Evolutionary conservation across 495 filamentous ascomycete species (phyloP).

Genomic region (Aspergillus saccharolyticus): DNA sequence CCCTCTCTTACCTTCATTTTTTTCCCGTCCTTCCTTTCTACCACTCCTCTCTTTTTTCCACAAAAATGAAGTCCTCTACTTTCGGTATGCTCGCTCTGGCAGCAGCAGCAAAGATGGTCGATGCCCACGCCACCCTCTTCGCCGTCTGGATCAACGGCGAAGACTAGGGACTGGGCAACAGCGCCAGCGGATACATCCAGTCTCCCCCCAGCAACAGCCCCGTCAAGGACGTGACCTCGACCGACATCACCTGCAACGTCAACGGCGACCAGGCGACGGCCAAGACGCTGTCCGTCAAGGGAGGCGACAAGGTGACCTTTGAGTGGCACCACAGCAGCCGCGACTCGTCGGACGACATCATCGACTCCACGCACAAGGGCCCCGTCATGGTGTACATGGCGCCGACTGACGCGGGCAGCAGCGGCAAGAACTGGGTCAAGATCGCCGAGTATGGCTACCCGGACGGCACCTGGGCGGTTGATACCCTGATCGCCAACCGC

Average conservation of each 20-base stretch:
- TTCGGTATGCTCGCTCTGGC: slow-evolving; percentile 24
- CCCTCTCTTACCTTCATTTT: neutral
- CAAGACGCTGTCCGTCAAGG: slow-evolving; percentile 19
- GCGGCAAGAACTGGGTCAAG: slow-evolving; percentile 22
- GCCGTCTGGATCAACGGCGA: slow-evolving; percentile 25
- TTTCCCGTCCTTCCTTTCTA: slow-evolving; percentile 8
- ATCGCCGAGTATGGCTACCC: slow-evolving; percentile 22
- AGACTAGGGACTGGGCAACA: slow-evolving; percentile 22
- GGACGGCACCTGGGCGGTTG: slow-evolving; percentile 19
- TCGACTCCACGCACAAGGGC: slow-evolving; percentile 19
- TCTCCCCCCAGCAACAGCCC: slow-evolving; percentile 24
- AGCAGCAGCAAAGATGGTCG: slow-evolving; percentile 21
- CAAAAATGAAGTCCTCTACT: slow-evolving; percentile 21
- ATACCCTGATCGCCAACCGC: slow-evolving; percentile 18
- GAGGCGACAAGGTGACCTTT: slow-evolving; percentile 25
- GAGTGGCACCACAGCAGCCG: slow-evolving; percentile 25
- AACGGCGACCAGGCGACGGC: slow-evolving; percentile 18
- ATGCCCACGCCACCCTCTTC: slow-evolving; percentile 21
- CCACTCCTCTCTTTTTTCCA: slow-evolving; percentile 2
- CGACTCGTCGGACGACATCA: slow-evolving; percentile 22
- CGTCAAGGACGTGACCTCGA: slow-evolving; percentile 21
- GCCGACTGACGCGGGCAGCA: slow-evolving; percentile 15
- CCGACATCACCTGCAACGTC: slow-evolving; percentile 24
- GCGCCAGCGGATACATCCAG: slow-evolving; percentile 16
- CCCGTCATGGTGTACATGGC: slow-evolving; percentile 25